These are phyloP conservation scores for Aspergillus ibericus DNA, from an alignment of 2,329 filamentous ascomycete species.

Conservation along the genomic window DNA sequence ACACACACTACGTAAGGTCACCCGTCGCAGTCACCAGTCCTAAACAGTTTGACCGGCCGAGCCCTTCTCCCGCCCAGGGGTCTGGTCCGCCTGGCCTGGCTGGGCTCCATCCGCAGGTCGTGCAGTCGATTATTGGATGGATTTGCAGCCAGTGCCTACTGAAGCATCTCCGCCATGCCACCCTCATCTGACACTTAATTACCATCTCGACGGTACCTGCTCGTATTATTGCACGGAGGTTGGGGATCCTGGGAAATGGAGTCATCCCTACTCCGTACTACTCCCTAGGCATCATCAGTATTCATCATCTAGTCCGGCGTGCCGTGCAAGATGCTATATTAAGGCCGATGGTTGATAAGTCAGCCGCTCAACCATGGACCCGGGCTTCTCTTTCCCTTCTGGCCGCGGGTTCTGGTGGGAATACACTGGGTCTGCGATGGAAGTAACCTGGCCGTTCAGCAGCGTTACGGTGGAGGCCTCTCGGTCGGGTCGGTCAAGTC, in stretches of 20 bases:
- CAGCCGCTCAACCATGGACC: slow-evolving; percentile 1
- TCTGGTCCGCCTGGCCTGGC: background rate
- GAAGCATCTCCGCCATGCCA: background rate
- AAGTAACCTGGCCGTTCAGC: background rate
- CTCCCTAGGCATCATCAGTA: no score
- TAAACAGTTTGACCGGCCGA: slow-evolving; percentile 2
- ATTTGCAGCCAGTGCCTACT: slow-evolving; percentile 1
- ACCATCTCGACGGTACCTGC: background rate
- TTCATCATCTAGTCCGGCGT: background rate
- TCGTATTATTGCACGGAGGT: background rate
- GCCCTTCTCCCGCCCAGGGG: background rate
- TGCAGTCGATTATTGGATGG: slow-evolving; percentile 8
- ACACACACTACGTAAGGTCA: background rate
- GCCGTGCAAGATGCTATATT: background rate
- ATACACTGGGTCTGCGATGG: background rate
- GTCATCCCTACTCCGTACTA: no score
- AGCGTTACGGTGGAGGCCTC: background rate
- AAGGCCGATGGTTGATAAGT: background rate
- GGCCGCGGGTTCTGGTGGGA: background rate
- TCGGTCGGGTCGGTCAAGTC: background rate
- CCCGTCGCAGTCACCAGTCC: background rate
- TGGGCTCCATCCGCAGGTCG: background rate
- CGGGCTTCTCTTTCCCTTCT: slow-evolving; percentile 5
- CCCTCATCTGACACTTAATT: background rate
- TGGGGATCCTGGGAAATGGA: background rate